Percentiles rank a stretch among this genome's conserved stretches.
phyloP scores from a whole-genome alignment of 2,329 filamentous ascomycete species.

The Colletotrichum sp. region DNA sequence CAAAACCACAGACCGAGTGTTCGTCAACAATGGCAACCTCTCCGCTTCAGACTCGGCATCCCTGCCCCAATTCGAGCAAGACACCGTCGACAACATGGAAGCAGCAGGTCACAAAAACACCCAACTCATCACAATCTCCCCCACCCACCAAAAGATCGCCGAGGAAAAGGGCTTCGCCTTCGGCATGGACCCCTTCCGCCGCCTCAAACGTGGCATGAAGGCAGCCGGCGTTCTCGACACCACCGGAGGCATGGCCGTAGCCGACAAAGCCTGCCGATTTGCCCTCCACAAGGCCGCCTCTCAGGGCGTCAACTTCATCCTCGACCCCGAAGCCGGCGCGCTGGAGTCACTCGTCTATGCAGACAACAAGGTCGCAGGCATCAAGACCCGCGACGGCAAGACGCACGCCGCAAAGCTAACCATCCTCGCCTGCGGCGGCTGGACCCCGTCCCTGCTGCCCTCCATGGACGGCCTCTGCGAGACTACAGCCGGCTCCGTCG shows the following conservation, averaged over 20 bases:
- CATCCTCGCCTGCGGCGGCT: slow-evolving; percentile 44
- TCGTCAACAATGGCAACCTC: slow-evolving; percentile 40
- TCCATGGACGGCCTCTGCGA: slow-evolving; percentile 24
- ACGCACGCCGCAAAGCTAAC: slow-evolving; percentile 34
- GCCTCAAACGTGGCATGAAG: slow-evolving; percentile 27
- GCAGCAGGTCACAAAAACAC: slow-evolving; percentile 34
- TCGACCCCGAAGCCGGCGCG: slow-evolving; percentile 34
- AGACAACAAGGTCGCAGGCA: slow-evolving; percentile 34
- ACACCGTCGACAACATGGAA: slow-evolving; percentile 39
- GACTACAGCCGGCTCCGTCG: slow-evolving; percentile 23
- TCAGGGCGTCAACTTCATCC: slow-evolving; percentile 45
- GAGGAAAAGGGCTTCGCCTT: slow-evolving; percentile 29
- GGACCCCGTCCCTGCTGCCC: slow-evolving; percentile 23
- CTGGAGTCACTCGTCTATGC: slow-evolving; percentile 31
- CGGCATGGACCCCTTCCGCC: slow-evolving; percentile 41
- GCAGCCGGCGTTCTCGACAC: slow-evolving; percentile 47
- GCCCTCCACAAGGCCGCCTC: slow-evolving; percentile 45
- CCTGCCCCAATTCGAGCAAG: slow-evolving; percentile 37
- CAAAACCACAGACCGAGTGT: slow-evolving; percentile 38
- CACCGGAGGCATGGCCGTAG: slow-evolving; percentile 47
- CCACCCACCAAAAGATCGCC: slow-evolving; percentile 30
- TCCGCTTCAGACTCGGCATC: slow-evolving; percentile 26
- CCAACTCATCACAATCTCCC: slow-evolving; percentile 37
- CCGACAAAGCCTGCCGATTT: slow-evolving; percentile 50
- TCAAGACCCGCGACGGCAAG: slow-evolving; percentile 41